Conservation (phyloP, 208 protist species). For the Leishmania mexicana region DNA sequence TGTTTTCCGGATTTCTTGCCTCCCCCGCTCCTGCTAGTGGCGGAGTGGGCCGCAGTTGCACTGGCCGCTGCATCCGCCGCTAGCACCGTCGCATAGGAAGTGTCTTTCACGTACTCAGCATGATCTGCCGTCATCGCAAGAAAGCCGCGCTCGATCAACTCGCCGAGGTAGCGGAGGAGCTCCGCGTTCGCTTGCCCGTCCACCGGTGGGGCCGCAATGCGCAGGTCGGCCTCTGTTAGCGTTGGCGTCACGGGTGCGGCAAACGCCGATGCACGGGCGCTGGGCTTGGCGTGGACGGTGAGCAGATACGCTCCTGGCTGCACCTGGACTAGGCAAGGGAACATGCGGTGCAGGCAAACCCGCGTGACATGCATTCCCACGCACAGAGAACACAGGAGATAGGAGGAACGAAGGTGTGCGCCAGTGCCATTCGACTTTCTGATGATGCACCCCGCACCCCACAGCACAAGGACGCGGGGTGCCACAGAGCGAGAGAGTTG, state of each 20-base stretch:
- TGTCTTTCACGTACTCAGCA: conserved; percentile 25
- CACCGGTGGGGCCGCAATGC: conserved; percentile 72
- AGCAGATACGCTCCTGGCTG: conserved; percentile 54
- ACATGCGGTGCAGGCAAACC: conserved; percentile 31
- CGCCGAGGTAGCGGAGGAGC: conserved; percentile 68
- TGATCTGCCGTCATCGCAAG: conserved; percentile 20
- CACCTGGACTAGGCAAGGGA: conserved; percentile 52
- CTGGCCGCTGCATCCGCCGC: conserved; percentile 2
- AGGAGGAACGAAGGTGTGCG: background rate
- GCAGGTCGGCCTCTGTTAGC: conserved; percentile 51
- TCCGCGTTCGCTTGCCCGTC: conserved; percentile 83
- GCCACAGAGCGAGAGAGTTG: background rate
- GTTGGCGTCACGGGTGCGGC: conserved; percentile 25
- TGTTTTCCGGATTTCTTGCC: conserved; percentile 28
- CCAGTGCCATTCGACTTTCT: background rate
- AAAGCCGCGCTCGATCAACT: conserved; percentile 43
- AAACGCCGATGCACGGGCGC: conserved; percentile 53
- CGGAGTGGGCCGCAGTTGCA: background rate
- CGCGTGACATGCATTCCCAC: background rate
- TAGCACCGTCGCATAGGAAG: conserved; percentile 26
- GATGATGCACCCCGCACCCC: background rate
- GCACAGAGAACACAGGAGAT: background rate
- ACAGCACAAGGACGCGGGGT: background rate
- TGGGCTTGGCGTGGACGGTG: conserved; percentile 75
- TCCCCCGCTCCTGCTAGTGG: background rate